Evolutionary conservation across 805 yeast genomes (phyloP).

Genomic region (Candida sphagnicola): DNA sequence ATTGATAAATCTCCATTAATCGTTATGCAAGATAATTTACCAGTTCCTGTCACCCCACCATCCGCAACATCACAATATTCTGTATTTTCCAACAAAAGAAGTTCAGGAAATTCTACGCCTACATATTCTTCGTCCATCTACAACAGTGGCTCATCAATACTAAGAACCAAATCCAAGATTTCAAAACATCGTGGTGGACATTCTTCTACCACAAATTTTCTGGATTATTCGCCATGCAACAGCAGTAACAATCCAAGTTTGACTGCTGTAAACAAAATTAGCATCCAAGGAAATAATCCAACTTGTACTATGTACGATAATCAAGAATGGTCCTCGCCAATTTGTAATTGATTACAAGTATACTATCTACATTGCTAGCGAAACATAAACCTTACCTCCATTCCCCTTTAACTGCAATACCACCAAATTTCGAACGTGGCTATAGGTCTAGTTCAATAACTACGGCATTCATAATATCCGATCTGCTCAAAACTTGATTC

Average conservation of each 20-base stretch:
- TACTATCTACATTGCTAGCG: too few relatives aligned
- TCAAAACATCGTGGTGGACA: conserved; percentile 3
- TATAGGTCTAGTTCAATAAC: too few relatives aligned
- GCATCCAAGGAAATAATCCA: neutral
- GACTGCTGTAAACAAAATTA: neutral
- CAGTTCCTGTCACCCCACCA: conserved; percentile 36
- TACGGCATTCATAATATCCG: too few relatives aligned
- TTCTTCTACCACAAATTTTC: conserved; percentile 2
- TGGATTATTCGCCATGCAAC: conserved; percentile 4
- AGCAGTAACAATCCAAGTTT: conserved; percentile 1
- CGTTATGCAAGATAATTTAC: conserved; percentile 1
- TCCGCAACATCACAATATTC: conserved; percentile 39
- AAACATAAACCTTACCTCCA: too few relatives aligned
- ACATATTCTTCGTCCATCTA: conserved; percentile 3
- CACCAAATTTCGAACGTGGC: too few relatives aligned
- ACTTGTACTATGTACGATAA: neutral
- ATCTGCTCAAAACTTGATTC: too few relatives aligned
- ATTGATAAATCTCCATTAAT: conserved; percentile 3
- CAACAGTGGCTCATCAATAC: conserved; percentile 3
- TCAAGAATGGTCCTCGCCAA: neutral
- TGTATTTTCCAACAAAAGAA: conserved; percentile 28
- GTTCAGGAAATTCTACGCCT: conserved; percentile 9
- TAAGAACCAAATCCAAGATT: conserved; percentile 3
- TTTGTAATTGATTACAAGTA: neutral
- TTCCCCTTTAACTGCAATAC: too few relatives aligned